phyloP scores from a whole-genome alignment of 2,329 filamentous ascomycete genomes.

The Aspergillus neoniger region DNA sequence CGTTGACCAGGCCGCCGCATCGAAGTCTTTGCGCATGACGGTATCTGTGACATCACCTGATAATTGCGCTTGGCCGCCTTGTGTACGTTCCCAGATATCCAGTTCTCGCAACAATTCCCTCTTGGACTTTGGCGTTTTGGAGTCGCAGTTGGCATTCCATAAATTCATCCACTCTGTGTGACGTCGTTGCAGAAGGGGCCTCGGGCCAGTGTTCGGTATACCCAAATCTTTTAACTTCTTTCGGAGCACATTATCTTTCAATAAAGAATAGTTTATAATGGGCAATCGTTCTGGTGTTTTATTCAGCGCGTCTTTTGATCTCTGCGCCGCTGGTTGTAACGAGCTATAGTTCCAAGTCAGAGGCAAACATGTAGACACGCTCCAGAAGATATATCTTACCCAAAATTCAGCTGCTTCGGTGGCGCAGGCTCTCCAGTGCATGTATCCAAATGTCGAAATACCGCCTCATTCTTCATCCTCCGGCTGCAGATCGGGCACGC shows the following conservation, averaged over 20 bases:
- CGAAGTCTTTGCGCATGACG: conserved; percentile 87
- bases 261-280: conserved; percentile 78
- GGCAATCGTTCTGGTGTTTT: conserved; percentile 67
- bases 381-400: conserved; percentile 27
- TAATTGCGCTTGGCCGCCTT: conserved; percentile 61
- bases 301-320: conserved; percentile 22
- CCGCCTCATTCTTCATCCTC: conserved; percentile 75
- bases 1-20: conserved; percentile 72
- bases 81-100: conserved; percentile 81
- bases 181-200: conserved; percentile 70
- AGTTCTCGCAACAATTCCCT: conserved; percentile 74
- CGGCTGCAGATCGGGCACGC: conserved; percentile 78
- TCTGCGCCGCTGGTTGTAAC: conserved; percentile 23
- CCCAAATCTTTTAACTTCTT: conserved; percentile 83
- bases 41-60: conserved; percentile 32
- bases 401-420: conserved; percentile 25
- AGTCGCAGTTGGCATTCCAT: conserved; percentile 97
- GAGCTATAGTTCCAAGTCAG: conserved; percentile 27
- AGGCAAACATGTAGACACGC: not conserved
- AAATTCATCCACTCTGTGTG: conserved; percentile 94
- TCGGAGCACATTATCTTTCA: conserved; percentile 75
- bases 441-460: conserved; percentile 79
- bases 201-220: conserved; percentile 69
- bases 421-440: conserved; percentile 47
- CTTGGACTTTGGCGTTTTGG: conserved; percentile 69